Evolutionary conservation across 2,329 filamentous ascomycete genomes (phyloP), one percentile per base, ranked within the genome.

Genomic region (Conoideocrella luteorostrata): DNA sequence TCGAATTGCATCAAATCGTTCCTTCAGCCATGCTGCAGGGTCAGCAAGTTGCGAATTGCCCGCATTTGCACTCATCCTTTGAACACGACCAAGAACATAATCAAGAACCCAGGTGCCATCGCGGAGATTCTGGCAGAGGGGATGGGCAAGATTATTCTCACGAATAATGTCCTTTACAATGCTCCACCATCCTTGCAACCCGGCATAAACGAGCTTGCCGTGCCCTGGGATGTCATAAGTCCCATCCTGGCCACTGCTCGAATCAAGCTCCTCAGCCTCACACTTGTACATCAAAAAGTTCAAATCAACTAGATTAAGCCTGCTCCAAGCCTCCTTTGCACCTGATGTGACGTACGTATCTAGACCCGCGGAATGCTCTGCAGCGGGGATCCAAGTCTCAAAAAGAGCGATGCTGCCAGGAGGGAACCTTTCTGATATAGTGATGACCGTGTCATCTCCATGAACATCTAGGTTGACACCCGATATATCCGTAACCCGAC

Each of bases 181-280:
- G 60, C 89, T 96, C 89, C 91, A 95, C 91, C 93, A 98, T 29
- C 94, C 94, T 63, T 98, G 93, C n/a, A 98, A 74, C 48, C 93
- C 93, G 47, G 91, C 91, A 63, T 97, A 98, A 2, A 96, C 87
- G 33, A 96, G 75, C 47, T 85, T 81, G 3, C 90, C 91, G 58
- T 89, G 73, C 1, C 83, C 82, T 2, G 93, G 93, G 50, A 98
- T 84, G 41, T 82, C 78, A 66, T 97, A 98, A 7, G 83, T 82
- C n/a, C 93, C 91, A 60, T 96, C 88, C 47, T 78, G 75, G 4
- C 88, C 88, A 41, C 75, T 77, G 50, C 86, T 95, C 6, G 78
- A 80, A 53, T 93, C 88, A 38, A 80, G 78, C 64, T 81, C 94
- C 63, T 98, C 93, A 3, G 88, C 80, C 48, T 97, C 90, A 52